phyloP scores from a whole-genome alignment of 345 rosid species.

The Populus pruinosa region DNA sequence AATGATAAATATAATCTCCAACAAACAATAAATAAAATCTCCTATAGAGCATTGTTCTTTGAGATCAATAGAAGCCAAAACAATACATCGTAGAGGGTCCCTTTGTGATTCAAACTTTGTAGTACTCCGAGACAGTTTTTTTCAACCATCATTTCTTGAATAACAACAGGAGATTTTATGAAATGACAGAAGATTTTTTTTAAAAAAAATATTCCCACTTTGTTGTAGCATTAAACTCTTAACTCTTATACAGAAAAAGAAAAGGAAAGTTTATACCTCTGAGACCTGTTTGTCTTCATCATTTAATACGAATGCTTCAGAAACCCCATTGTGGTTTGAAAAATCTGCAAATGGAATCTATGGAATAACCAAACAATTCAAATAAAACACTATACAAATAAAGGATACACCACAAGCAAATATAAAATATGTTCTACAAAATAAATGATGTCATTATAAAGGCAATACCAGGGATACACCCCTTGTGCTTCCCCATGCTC shows the following conservation, averaged over 20 bases:
- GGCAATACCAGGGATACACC: slow-evolving; percentile 69
- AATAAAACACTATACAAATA: slow-evolving; percentile 1
- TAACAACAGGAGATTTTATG: not conserved
- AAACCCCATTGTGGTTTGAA: slow-evolving; percentile 69
- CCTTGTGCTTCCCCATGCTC: slow-evolving; percentile 72
- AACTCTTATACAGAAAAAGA: slow-evolving; percentile 1
- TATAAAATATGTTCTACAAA: not conserved
- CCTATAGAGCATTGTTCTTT: not conserved
- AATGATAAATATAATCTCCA: not conserved
- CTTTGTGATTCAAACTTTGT: not conserved
- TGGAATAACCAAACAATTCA: slow-evolving; percentile 21
- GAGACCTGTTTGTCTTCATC: slow-evolving; percentile 62
- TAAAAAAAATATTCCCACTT: not conserved
- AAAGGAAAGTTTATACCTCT: slow-evolving; percentile 46
- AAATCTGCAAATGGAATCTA: slow-evolving; percentile 97
- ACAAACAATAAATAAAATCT: not conserved
- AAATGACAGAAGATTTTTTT: not conserved
- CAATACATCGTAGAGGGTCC: too few species aligned
- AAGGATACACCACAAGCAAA: slow-evolving; percentile 7
- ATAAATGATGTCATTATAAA: slow-evolving; percentile 1
- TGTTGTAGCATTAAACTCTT: not conserved
- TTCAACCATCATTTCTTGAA: not conserved
- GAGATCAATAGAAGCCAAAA: not conserved
- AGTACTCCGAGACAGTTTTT: not conserved
- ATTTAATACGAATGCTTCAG: slow-evolving; percentile 55